A percentile compares a stretch with the other conserved stretches of the same genome.
Evolutionary conservation across 768 basidiomycete species (phyloP).

Genomic region (Termitomyces sp.): DNA sequence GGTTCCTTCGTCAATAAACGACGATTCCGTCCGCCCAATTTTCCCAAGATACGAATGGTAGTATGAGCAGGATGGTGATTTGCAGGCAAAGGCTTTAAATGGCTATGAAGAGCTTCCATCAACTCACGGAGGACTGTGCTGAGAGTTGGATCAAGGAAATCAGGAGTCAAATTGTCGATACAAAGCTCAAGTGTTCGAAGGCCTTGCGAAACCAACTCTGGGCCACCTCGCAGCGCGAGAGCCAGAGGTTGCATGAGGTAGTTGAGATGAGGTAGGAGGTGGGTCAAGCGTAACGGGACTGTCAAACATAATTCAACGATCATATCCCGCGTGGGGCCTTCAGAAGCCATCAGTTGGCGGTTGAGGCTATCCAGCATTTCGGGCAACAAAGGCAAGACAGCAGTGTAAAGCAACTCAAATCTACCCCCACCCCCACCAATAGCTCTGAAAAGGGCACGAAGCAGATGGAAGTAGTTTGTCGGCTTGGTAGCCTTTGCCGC

Average conservation of each 20-base stretch:
- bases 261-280: constrained; percentile 90
- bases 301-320: constrained; percentile 97
- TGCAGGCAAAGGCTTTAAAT: constrained; percentile 85
- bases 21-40: constrained; percentile 92
- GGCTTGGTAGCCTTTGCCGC: constrained; percentile 91
- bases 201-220: constrained; percentile 93
- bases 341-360: constrained; percentile 81
- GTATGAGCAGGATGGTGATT: constrained; percentile 90
- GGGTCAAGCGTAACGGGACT: constrained; percentile 91
- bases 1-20: constrained; percentile 82
- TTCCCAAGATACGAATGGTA: constrained; percentile 94
- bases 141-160: constrained; percentile 95
- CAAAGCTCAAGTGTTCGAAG: constrained; percentile 96
- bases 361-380: constrained; percentile 97
- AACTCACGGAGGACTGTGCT: constrained; percentile 89
- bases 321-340: constrained; percentile 82
- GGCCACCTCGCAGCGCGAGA: constrained; percentile 79
- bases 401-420: constrained; percentile 93
- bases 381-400: constrained; percentile 91
- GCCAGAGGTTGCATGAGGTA: constrained; percentile 97
- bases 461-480: constrained; percentile 87
- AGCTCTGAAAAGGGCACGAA: constrained; percentile 89
- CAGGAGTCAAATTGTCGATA: constrained; percentile 96
- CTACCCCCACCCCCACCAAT: constrained; percentile 90
- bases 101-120: constrained; percentile 91